phyloP scores from a whole-genome alignment of 148 eudicot species.

The Silene conica region DNA sequence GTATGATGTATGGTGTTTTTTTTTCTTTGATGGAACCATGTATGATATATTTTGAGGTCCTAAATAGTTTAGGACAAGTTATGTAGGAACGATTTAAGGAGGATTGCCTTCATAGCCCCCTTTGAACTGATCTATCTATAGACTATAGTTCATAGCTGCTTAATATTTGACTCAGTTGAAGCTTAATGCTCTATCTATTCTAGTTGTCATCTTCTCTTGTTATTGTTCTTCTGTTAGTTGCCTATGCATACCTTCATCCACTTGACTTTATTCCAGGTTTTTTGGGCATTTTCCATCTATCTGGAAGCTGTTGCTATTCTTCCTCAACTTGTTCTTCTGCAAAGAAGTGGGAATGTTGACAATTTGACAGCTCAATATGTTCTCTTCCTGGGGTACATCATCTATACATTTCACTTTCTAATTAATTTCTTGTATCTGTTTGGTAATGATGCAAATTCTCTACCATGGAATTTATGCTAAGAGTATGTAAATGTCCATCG shows the following conservation, averaged over 20 bases:
- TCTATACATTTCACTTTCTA: constrained; percentile 10
- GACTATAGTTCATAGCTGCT: background rate
- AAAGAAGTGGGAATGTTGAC: constrained; percentile 87
- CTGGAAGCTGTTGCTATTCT: constrained; percentile 88
- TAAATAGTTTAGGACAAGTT: background rate
- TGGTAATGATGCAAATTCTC: background rate
- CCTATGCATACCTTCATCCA: background rate
- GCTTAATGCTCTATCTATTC: background rate
- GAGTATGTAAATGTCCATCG: background rate
- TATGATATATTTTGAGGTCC: background rate
- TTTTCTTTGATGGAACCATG: background rate
- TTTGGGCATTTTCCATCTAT: constrained; percentile 82
- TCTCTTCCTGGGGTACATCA: constrained; percentile 68
- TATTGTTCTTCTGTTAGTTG: background rate
- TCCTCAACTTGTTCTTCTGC: constrained; percentile 81
- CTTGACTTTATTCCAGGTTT: constrained; percentile 37
- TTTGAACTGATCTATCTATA: background rate
- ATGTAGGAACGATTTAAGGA: background rate
- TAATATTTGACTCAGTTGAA: background rate
- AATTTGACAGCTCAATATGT: constrained; percentile 79
- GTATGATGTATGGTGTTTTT: background rate
- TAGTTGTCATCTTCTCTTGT: background rate
- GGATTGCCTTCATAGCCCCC: background rate
- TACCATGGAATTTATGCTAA: background rate
- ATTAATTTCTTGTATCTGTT: no score